Evolutionary conservation across 2,329 filamentous ascomycete species (phyloP), one percentile per base, ranked within the genome.

Genomic region (Lasiodiplodia hormozganensis): DNA sequence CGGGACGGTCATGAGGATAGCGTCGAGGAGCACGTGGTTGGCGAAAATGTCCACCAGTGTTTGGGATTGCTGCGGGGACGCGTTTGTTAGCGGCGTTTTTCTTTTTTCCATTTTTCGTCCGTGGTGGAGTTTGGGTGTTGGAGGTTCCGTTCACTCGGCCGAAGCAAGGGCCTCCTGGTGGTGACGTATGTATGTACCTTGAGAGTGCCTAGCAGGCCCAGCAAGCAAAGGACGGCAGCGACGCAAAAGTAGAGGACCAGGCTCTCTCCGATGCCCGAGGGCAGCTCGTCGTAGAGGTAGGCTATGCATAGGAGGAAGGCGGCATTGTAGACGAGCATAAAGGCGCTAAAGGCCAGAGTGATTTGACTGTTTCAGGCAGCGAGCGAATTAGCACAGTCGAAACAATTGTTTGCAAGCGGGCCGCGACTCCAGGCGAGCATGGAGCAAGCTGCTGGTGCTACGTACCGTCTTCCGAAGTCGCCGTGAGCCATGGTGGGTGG

Each of bases 131-230:
- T 57, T 34, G 21, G 21, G 21, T 18, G 21, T 31, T 21, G 53
- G 58, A 36, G 36, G 56, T 18, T 51, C 58, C 38, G 25, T 47
- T 21, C 43, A 54, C 36, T 66, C 43, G 62, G 65, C 36, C 38
- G 53, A 67, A 58, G 65, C 52, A 58, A 58, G 53, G 62, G 53
- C 25, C 31, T 23, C 21, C 12, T 47, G 21, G 34, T 36, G 36
- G 67, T 16, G 34, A 73, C 77, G 70, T 34, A 34, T 34, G 31
- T 34, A 34, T 34, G 31, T 77, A 84, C 83, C 73, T 77, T 76
- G n/a, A 82, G 52, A 38, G 80, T 81, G 54, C 82, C 82, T n/a
- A 82, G 65, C 31, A 84, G 69, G 5, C 82, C 82, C 56, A 82
- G 72, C 11, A 80, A 70, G 70, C 80, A 82, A 53, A 81, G 72